A percentile compares a stretch with the other conserved stretches of the same genome.
phyloP scores from a whole-genome alignment of 2,329 filamentous ascomycete species.

The Aspergillus floridensis region DNA sequence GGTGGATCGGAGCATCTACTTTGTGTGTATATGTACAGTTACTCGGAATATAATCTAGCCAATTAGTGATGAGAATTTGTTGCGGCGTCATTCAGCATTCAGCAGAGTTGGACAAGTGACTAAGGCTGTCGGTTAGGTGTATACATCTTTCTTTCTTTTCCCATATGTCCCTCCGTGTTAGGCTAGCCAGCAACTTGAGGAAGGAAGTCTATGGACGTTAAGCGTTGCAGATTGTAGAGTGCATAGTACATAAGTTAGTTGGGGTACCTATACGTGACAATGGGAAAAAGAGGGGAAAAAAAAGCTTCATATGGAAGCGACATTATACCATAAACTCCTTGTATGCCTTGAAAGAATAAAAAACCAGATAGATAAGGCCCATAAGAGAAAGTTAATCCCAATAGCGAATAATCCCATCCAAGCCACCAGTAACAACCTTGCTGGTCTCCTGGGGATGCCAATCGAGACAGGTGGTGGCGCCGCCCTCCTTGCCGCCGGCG shows the following conservation, averaged over 20 bases:
- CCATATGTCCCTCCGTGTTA: too few relatives aligned
- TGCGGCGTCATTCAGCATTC: too few relatives aligned
- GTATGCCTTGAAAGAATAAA: not conserved
- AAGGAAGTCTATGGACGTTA: not conserved
- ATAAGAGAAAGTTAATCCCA: constrained; percentile 67
- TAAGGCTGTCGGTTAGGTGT: too few relatives aligned
- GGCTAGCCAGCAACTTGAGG: too few relatives aligned
- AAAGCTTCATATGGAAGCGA: not conserved
- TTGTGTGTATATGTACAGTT: too few relatives aligned
- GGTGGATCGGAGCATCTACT: too few relatives aligned
- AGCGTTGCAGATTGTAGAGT: not conserved
- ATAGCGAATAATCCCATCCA: constrained; percentile 85
- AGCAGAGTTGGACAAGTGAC: too few relatives aligned
- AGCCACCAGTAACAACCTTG: constrained; percentile 85
- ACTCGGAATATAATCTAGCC: too few relatives aligned
- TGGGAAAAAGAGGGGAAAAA: too few relatives aligned
- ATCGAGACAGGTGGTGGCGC: constrained; percentile 78
- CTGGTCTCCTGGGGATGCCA: constrained; percentile 98
- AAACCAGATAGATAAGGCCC: not conserved
- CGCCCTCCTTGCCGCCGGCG: constrained; percentile 65
- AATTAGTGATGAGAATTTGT: too few relatives aligned
- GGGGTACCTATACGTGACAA: not conserved
- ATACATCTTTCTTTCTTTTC: too few relatives aligned
- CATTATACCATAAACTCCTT: not conserved
- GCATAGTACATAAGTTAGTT: not conserved